Base-by-base conservation (phyloP, 345 rosid genomes). In the Rhodamnia argentea region DNA sequence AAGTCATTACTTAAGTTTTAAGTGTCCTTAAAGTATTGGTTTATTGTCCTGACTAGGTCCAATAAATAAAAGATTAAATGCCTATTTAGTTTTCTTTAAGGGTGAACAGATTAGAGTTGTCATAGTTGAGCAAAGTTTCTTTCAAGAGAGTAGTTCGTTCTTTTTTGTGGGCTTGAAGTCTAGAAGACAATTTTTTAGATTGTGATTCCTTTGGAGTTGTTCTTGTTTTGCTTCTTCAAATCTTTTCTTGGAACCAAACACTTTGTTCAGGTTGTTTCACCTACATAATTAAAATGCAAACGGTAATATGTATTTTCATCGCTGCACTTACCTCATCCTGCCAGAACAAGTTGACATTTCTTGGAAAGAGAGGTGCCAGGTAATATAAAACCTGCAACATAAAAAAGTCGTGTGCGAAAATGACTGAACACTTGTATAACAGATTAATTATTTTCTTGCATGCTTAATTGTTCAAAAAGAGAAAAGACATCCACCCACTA, bases 301-400 rank as follows among this genome's bases (percentile, higher is more conserved):
- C 5, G 3, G 76, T 23, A 70, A 70, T 8, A 32, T 44, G 20
- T 70, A 70, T 47, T 70, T 70, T 1, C 6, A 10, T 70, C 7
- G 13, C 78, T 53, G 81, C 86, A 87, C 54, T 85, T 93, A 97
- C 99, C 99, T 97, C 99, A 89, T 97, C 99, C 90, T 97, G 98
- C 99, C 99, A 97, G 91, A 95, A 95, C 93, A 97, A 88, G 91
- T 90, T 89, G 88, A 92, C 93, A 88, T 95, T 96, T 92, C 89
- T 97, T 40, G 99, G 99, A 86, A 93, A 97, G 44, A 97, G 96
- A 84, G 99, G 96, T 82, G 99, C 95, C 93, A 97, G 89, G 91
- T 93, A 92, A 92, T 92, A 92, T 56, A 97, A 96, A 84, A 95
- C 99, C 99, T 97, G 93, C 88, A 91, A 83, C 87, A 24, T 51